phyloP scores from a whole-genome alignment of 257 asterid genomes.

The Solanum paucissectum region DNA sequence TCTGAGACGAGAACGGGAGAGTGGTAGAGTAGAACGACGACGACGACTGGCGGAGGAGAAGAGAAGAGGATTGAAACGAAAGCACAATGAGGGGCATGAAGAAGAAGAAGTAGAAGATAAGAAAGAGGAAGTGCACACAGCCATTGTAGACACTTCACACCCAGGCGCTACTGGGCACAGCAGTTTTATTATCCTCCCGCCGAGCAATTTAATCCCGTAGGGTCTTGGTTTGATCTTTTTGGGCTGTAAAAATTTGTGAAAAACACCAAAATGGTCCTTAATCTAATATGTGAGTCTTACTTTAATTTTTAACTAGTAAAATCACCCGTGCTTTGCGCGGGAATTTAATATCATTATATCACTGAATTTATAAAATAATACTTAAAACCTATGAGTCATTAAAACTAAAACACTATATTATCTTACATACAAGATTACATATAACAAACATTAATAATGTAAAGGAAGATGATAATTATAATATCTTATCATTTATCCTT shows the following conservation, averaged over 20 bases:
- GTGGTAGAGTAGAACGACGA: constrained; percentile 33
- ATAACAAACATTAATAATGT: no score
- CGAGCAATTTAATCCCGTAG: background rate
- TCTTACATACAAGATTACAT: no score
- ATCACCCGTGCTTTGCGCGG: no score
- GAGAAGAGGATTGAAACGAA: constrained; percentile 40
- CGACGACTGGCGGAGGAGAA: constrained; percentile 37
- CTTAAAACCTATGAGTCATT: no score
- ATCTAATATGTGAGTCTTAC: background rate
- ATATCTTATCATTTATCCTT: no score
- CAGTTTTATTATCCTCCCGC: background rate
- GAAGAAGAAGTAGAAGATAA: constrained; percentile 35
- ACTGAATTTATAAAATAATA: no score
- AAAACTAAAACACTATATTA: no score
- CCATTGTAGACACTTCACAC: background rate
- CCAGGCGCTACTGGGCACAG: background rate
- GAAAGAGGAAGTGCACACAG: background rate
- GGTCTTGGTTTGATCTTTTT: background rate
- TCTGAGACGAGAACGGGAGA: constrained; percentile 20
- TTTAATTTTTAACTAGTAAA: background rate
- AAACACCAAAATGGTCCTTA: background rate
- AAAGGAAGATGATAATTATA: no score
- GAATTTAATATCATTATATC: no score
- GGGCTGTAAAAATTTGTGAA: background rate
- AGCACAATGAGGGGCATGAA: constrained; percentile 42